Evolutionary conservation across 306 rosid genomes (phyloP).

Genomic region (Quercus wislizeni): DNA sequence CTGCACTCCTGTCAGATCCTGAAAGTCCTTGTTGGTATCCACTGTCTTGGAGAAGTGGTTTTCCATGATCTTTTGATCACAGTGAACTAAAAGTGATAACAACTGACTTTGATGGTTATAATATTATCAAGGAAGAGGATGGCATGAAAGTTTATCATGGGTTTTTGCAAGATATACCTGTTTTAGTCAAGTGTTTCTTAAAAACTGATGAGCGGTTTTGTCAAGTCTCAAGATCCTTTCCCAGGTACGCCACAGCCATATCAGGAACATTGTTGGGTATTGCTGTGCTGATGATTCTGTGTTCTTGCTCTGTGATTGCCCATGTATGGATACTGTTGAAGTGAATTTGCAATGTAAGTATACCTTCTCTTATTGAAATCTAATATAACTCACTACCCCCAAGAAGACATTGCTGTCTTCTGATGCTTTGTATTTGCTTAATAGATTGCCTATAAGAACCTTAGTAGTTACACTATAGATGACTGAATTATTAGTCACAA

Average conservation of each 20-base stretch:
- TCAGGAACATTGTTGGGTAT: constrained; percentile 27
- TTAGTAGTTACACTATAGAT: too few species aligned
- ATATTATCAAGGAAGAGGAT: background rate
- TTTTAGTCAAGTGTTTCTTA: constrained; percentile 2
- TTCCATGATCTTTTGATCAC: constrained; percentile 13
- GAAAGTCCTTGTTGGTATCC: constrained; percentile 26
- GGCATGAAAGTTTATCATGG: constrained; percentile 11
- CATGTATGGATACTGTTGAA: background rate
- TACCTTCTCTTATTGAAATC: background rate
- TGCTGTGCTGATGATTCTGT: constrained; percentile 1
- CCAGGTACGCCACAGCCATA: constrained; percentile 21
- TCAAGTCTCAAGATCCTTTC: constrained; percentile 9
- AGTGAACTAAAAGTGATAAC: constrained; percentile 20
- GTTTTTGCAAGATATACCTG: constrained; percentile 15
- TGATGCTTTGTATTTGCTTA: background rate
- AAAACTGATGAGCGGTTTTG: background rate
- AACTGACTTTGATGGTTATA: constrained; percentile 10
- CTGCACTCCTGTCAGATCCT: background rate
- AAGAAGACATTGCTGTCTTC: background rate
- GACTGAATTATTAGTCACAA: too few species aligned
- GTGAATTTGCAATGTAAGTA: constrained; percentile 17
- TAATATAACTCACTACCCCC: background rate
- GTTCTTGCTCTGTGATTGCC: constrained; percentile 20
- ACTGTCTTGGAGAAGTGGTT: constrained; percentile 23
- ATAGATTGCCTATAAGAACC: background rate